Conservation (phyloP, 2,329 filamentous ascomycete genomes). For the Microthyrium microscopicum region DNA sequence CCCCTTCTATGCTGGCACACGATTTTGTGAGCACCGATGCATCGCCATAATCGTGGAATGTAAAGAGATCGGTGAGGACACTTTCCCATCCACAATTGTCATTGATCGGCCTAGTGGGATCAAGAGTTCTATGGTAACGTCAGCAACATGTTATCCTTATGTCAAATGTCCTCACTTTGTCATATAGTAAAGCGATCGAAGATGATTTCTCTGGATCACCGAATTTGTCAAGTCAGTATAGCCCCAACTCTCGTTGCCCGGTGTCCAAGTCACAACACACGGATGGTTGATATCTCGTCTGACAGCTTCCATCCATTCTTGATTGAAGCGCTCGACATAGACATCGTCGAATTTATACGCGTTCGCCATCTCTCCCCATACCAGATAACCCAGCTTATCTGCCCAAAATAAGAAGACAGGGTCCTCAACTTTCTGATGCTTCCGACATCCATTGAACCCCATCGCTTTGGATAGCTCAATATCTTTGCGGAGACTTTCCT, state of each 20-base stretch:
- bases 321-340: conserved; percentile 43
- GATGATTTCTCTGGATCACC: conserved; percentile 44
- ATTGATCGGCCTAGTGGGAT: conserved; percentile 48
- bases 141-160: conserved; percentile 12
- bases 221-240: conserved; percentile 42
- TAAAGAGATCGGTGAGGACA: conserved; percentile 45
- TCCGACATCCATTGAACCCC: conserved; percentile 49
- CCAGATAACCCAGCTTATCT: conserved; percentile 41
- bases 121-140: conserved; percentile 33
- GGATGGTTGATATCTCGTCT: conserved; percentile 50
- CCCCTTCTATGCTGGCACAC: conserved; percentile 36
- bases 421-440: conserved; percentile 49
- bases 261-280: conserved; percentile 48
- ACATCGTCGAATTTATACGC: conserved; percentile 44
- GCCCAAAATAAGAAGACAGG: conserved; percentile 45
- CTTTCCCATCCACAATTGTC: conserved; percentile 61
- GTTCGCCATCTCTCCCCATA: conserved; percentile 50
- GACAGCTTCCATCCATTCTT: conserved; percentile 48
- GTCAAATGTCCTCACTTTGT: conserved; percentile 35
- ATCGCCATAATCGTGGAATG: conserved; percentile 53
- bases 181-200: conserved; percentile 44
- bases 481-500: conserved; percentile 30
- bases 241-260: conserved; percentile 48
- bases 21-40: conserved; percentile 37
- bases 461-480: conserved; percentile 41